Base-by-base conservation (phyloP, 1,284 basidiomycete genomes). In the Irpex sp. region DNA sequence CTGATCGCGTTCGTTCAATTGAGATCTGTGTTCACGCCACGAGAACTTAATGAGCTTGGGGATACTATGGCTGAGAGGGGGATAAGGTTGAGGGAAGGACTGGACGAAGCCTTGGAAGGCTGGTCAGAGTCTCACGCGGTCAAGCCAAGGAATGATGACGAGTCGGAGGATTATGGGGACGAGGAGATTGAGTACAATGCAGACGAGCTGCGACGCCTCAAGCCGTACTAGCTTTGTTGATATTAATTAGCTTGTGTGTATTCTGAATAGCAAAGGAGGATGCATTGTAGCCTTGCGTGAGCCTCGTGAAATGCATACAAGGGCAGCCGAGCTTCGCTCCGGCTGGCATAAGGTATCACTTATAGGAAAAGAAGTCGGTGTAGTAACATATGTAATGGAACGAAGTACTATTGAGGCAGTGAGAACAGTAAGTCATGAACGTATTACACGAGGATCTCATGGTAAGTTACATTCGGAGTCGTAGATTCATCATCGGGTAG, bases 31-130 rank as follows among this genome's bases (percentile, higher is more conserved):
- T 97, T 96, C 74, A 84, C 79, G 37, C 68, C 76, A 15, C 77
- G 78, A 17, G 94, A 97, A 72, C 79, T 97, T 67, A 81, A 84
- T 60, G 81, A 77, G 26, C 84, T 92, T 69, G 86, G 82, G 40
- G 89, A 94, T 63, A 83, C 88, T 8, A 95, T 96, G 89, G 85
- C 84, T 5, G 95, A 97, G 75, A 82, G 93, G 52, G 91, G 90
- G 0, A 75, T 97, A 15, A 85, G 95, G 17, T 76, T 93, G 68
- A 82, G 92, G 37, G 76, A 79, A 57, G 87, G 85, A 0, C 71
- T 94, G 67, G 91, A 94, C 37, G 85, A 86, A 57, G 83, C 82
- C 63, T 66, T 88, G 57, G 82, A 80, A 17, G 80, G 75, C 3
- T 79, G 77, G 77, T 73, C 47, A 19, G 71, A 69, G 7, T 73